Conservation (phyloP, 2,329 filamentous ascomycete genomes). For the Xylaria sp. region DNA sequence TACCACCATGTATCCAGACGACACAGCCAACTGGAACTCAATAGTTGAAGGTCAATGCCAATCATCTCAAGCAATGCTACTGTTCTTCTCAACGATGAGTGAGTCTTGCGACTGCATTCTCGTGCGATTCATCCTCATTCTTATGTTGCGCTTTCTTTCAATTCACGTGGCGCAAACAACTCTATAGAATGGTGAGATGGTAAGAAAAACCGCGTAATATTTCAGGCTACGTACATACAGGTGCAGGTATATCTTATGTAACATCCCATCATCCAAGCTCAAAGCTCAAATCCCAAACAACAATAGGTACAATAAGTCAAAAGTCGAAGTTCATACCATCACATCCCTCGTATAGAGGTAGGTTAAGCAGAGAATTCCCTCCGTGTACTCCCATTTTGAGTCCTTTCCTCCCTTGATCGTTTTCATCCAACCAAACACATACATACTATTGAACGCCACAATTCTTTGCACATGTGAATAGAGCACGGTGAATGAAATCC, state of each 20-base stretch:
- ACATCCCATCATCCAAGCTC: conserved; percentile 20
- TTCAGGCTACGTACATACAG: conserved; percentile 22
- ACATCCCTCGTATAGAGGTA: conserved; percentile 4
- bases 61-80: neutral
- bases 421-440: conserved; percentile 14
- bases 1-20: neutral
- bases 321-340: conserved; percentile 8
- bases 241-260: conserved; percentile 22
- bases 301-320: conserved; percentile 23
- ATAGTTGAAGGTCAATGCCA: neutral
- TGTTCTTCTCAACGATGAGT: neutral
- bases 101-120: neutral
- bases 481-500: neutral
- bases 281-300: neutral
- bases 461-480: neutral
- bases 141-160: neutral
- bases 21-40: neutral
- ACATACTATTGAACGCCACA: neutral
- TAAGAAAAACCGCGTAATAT: neutral
- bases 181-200: neutral
- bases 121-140: neutral
- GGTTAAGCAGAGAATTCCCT: neutral
- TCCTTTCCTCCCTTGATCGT: neutral
- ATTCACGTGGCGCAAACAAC: neutral
- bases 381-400: too few relatives aligned